These are phyloP conservation scores for Prunus salicina DNA, from an alignment of 306 rosid species.

Conservation along the genomic window DNA sequence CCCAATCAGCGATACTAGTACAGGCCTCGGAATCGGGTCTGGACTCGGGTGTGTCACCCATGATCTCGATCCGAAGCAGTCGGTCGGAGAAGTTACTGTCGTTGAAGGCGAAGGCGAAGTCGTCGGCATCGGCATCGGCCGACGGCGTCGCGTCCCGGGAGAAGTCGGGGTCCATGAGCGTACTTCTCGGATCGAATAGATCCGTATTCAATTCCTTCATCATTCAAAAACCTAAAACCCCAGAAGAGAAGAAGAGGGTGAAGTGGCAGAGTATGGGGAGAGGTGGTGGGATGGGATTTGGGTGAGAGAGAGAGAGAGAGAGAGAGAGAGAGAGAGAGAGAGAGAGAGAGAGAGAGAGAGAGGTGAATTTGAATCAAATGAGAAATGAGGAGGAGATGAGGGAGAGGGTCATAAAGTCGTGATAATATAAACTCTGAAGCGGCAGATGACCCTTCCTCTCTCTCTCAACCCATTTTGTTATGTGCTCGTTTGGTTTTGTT, in stretches of 20 bases:
- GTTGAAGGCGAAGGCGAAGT: conserved; percentile 93
- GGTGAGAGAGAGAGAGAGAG: not conserved
- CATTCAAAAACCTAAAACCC: not conserved
- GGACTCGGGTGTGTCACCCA: conserved; percentile 48
- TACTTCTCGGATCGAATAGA: conserved; percentile 67
- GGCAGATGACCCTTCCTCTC: not conserved
- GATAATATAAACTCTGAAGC: not conserved
- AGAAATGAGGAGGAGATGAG: not conserved
- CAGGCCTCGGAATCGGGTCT: conserved; percentile 54
- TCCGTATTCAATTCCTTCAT: conserved; percentile 54
- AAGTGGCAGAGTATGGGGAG: not conserved
- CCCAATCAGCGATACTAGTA: conserved; percentile 86
- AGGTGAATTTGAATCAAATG: not conserved
- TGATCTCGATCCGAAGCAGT: conserved; percentile 80
- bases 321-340: not conserved
- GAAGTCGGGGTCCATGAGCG: conserved; percentile 63
- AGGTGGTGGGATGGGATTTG: not conserved
- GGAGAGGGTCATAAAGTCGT: not conserved
- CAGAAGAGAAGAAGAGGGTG: not conserved
- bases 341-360: not conserved
- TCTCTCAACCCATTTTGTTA: not conserved
- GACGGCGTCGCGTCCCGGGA: conserved; percentile 47
- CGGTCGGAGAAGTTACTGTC: conserved; percentile 97
- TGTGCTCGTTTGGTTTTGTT: not conserved
- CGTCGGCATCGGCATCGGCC: conserved; percentile 41